Evolutionary conservation across 148 eudicot genomes (phyloP), one percentile per base, ranked within the genome.

Genomic region (Polygonum aviculare): DNA sequence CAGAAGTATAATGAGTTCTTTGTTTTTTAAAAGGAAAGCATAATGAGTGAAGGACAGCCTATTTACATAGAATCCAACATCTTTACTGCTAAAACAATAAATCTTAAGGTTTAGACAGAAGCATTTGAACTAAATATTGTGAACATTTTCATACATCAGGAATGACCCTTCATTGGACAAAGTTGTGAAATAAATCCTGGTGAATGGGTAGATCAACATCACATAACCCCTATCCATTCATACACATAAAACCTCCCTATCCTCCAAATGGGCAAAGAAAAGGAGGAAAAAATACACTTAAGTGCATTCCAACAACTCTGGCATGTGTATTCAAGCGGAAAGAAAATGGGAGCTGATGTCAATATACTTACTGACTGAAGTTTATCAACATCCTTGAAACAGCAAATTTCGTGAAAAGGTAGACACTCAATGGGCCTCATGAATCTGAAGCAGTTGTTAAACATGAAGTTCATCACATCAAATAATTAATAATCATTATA

Each of bases 341-440:
- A 19, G 14, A 26, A 31, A 2, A 60, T 33, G 39, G 36, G 14
- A 63, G 33, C 40, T 63, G 39, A 33, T 12, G 38, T 31, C 69
- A 63, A 18, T 63, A 33, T 45, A 89, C 89, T 85, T 88, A 92
- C 98, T 63, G 86, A 79, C 76, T 89, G 90, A 80, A 92, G 94
- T 80, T 87, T 92, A 81, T 84, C 84, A 69, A 89, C 89, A 77
- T 89, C 76, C 82, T 87, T 85, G 79, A 89, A 92, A 86, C 93
- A 90, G 80, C 84, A 72, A 51, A 89, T 81, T 82, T 92, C 98
- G 80, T 92, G 90, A 62, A 81, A 87, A 69, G 90, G 90, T 73
- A 90, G 77, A 81, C 82, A 80, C 82, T 90, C 97, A 31, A 88
- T 84, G 52, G 97, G 94, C 82, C 72, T 87, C 89, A 92, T 69